Evolutionary conservation across 1,284 basidiomycete species (phyloP), one percentile per base, ranked within the genome.

Genomic region (Quambalaria eucalypti): DNA sequence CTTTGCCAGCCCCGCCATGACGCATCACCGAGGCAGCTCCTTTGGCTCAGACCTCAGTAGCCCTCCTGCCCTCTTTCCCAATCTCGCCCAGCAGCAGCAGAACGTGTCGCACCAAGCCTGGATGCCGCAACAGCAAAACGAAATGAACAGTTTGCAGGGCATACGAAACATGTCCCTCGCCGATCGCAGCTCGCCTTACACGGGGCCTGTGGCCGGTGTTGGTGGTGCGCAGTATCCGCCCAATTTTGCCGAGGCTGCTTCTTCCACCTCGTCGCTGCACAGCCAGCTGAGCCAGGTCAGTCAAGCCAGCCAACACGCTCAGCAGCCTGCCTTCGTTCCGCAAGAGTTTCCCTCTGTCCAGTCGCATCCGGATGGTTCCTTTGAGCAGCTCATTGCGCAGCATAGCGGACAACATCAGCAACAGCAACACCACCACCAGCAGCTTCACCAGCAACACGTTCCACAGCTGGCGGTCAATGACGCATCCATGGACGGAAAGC

Each of bases 371-470:
- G 42, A 46, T 4, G 42, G 42, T 12, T 46, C 42, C 6, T 21
- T 46, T 46, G 42, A 46, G 42, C 42, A 46, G 42, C 42, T 46
- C 42, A 46, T 46, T 26, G 42, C 42, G 4, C 21, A 46, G 25
- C 31, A 33, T 8, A 8, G 16, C 9, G 31, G 31, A 8, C 31
- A 33, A 33, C 9, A 33, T 8, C 31, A 33, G 31, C 31, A 33
- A 33, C 31, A 33, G 9, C 31, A 33, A 8, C 31, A 8, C 31
- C 31, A 33, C 8, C n/a, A n/a, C 9, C 42, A 46, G 21, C 42
- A 26, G 6, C 4, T 39, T 21, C 16, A 14, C 21, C 36, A 39
- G 36, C 36, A 39, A 21, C 36, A 39, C 16, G 19, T 46, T 26
- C 25, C 42, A 14, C 25, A 19, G 21, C 25, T 46, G 12, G 42